Conservation (phyloP, 1,139 yeast genomes). For the Pichia sp. region DNA sequence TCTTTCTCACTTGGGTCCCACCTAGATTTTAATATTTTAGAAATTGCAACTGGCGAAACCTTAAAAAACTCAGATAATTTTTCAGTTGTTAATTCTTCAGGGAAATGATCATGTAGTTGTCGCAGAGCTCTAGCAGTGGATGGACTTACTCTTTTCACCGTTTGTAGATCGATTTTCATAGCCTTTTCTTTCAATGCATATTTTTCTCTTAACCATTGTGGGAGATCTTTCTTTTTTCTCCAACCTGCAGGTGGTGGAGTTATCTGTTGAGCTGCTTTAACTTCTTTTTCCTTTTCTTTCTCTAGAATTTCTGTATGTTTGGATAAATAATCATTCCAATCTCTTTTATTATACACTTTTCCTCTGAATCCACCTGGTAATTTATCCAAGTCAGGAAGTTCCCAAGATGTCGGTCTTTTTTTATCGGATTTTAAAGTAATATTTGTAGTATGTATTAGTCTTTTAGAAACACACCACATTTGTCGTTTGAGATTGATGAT, state of each 20-base stretch:
- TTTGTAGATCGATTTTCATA: conserved; percentile 20
- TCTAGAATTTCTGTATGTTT: conserved; percentile 23
- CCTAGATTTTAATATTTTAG: conserved; percentile 69
- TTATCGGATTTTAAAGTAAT: conserved; percentile 1
- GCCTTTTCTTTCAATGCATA: conserved; percentile 50
- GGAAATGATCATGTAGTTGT: conserved; percentile 45
- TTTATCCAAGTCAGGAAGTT: conserved; percentile 26
- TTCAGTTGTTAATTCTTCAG: conserved; percentile 48
- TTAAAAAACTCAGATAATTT: conserved; percentile 61
- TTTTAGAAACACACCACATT: background rate
- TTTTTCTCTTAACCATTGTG: conserved; percentile 66
- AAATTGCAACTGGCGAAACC: conserved; percentile 76
- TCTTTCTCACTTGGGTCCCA: conserved; percentile 65
- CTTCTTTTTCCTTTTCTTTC: conserved; percentile 9
- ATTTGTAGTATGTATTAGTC: conserved; percentile 3
- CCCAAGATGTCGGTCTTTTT: conserved; percentile 24
- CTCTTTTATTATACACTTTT: conserved; percentile 26
- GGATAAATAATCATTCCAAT: conserved; percentile 24
- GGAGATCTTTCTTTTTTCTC: conserved; percentile 36
- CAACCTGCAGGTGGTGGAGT: conserved; percentile 37
- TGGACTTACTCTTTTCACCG: conserved; percentile 54
- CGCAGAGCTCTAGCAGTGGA: conserved; percentile 65
- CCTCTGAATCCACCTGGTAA: conserved; percentile 30
- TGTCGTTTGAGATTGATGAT: too few relatives aligned
- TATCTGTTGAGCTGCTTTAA: background rate